Base-by-base conservation (phyloP, 2,329 filamentous ascomycete species). In the Aaosphaeria pasadenensis region DNA sequence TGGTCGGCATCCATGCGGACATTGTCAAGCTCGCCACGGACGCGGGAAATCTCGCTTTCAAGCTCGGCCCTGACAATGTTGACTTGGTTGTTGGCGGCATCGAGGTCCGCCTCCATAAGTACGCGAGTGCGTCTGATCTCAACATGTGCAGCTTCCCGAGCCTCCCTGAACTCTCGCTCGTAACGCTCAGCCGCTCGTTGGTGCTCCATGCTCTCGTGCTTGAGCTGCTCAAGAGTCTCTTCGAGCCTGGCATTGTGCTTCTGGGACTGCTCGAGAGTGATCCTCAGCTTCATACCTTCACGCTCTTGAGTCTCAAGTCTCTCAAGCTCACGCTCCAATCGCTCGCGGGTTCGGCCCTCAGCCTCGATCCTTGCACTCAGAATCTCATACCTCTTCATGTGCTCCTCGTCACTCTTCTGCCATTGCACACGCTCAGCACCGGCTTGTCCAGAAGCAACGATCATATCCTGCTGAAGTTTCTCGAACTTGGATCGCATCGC, bases 381-480 rank as follows among this genome's bases (percentile, higher is more conserved):
- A 31, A 79, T 67, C 45, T 82, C 80, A 48, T 81, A 77, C 52
- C 74, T 77, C 53, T 74, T 73, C 49, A 74, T 69, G 42, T 81
- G 74, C n/a, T 80, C 76, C 49, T 84, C 77, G 57, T 84, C 82
- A 48, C 73, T 87, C 72, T 88, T 87, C 60, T 84, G 83, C 73
- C 88, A 91, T 33, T 82, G 79, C 30, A 87, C 84, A 64, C 91
- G 92, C 64, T 97, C 91, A 59, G 88, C 84, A 24, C 87, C 85
- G 52, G 96, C 84, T 52, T 95, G 87, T 42, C 84, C 83, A 45
- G 89, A 86, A 43, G 90, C 88, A 47, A 78, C 78, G 31, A 85
- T 82, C 86, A 97, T 92, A 58, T 96, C 90, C 54, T 90, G 83
- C 70, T 97, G 91, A 36, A 99, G 77, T 50, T 84, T 84, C 58